Evolutionary conservation across 257 asterid genomes (phyloP), one percentile per base, ranked within the genome.

Genomic region (Forsythia viridissima): DNA sequence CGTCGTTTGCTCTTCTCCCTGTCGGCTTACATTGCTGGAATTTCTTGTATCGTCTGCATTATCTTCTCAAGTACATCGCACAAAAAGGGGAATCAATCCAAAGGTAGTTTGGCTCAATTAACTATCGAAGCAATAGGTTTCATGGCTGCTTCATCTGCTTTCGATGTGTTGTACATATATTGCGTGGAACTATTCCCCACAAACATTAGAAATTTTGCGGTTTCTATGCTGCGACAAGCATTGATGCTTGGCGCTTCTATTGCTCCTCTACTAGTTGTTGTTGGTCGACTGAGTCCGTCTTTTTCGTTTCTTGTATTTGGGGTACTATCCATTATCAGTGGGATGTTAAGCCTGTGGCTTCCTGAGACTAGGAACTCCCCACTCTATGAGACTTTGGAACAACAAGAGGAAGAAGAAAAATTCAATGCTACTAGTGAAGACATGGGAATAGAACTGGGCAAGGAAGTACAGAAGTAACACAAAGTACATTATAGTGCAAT

Each of bases 171-270:
- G 86, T 87, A 87, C 21, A 75, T 85, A n/a, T 86, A 87, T 82
- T 84, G 90, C 0, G 87, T 85, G 80, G 91, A 87, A 82, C 91
- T 89, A 74, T 87, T 89, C 78, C 91, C 93, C 0, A 87, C 91
- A 4, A 78, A 85, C 20, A 85, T 87, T 77, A 85, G 91, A 74
- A 84, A 85, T 74, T 85, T 81, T 38, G 86, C 87, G 0, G 93
- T 89, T 12, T 85, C 93, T 1, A 83, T 87, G 92, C 6, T 89
- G 84, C 77, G 91, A 44, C 89, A 83, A 83, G 78, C 88, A 0
- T 37, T 84, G 75, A 89, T 87, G 87, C 68, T 89, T 77, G 92
- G 92, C 36, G 93, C 91, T 30, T 89, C 91, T 6, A 81, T 87
- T 67, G 88, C 89, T 42, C 91, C 91, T 34, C 82, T 89, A 70